Evolutionary conservation across 345 rosid genomes (phyloP).

Genomic region (Eucalyptus fibrosa): DNA sequence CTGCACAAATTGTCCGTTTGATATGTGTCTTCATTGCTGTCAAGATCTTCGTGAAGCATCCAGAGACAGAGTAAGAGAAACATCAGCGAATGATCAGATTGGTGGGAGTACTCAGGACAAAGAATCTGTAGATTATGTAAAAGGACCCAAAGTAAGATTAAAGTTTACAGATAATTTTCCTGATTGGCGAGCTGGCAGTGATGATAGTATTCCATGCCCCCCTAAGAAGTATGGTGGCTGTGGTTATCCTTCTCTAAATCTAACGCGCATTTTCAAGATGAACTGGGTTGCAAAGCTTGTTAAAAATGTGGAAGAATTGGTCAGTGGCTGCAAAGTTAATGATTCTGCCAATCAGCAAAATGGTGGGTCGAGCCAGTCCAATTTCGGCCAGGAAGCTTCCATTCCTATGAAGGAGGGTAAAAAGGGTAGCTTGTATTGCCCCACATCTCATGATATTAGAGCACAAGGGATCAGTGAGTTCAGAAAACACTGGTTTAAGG

Average conservation of each 20-base stretch:
- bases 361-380: conserved; percentile 13
- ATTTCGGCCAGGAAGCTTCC: conserved; percentile 27
- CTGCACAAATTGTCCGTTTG: conserved; percentile 72
- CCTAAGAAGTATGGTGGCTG: conserved; percentile 85
- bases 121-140: conserved; percentile 6
- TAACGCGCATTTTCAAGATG: conserved; percentile 89
- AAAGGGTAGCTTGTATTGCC: conserved; percentile 57
- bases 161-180: conserved; percentile 49
- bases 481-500: conserved; percentile 73
- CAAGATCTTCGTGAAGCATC: conserved; percentile 77
- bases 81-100: conserved; percentile 3
- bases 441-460: conserved; percentile 38
- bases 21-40: conserved; percentile 90
- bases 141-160: conserved; percentile 18
- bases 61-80: conserved; percentile 6
- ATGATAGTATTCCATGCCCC: conserved; percentile 89
- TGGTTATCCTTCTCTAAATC: conserved; percentile 46
- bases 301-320: conserved; percentile 93
- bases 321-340: conserved; percentile 62
- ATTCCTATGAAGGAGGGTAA: conserved; percentile 34
- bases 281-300: conserved; percentile 98
- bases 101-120: conserved; percentile 14
- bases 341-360: conserved; percentile 13
- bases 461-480: conserved; percentile 47
- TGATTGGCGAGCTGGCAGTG: conserved; percentile 75